These are phyloP conservation scores for Fusarium beomiforme DNA, from an alignment of 2,329 filamentous ascomycete genomes.

Conservation along the genomic window DNA sequence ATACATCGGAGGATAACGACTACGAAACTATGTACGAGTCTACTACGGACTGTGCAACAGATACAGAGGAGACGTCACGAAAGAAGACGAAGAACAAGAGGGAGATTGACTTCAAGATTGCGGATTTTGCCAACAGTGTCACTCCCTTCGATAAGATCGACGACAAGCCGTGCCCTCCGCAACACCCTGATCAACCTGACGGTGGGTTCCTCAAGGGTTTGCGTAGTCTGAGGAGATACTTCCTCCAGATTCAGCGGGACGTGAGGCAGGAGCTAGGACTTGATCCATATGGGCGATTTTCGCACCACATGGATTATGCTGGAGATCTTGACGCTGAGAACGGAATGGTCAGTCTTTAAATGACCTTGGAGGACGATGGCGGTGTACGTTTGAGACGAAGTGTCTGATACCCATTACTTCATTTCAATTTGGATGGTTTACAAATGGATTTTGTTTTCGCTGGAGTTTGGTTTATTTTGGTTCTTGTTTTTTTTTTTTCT, in stretches of 20 bases:
- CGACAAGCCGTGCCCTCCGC: constrained; percentile 78
- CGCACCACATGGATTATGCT: constrained; percentile 32
- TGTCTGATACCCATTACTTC: constrained; percentile 35
- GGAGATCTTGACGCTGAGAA: constrained; percentile 44
- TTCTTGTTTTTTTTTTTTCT: constrained; percentile 4
- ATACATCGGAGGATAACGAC: constrained; percentile 61
- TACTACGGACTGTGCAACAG: constrained; percentile 67
- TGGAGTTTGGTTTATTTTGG: constrained; percentile 11
- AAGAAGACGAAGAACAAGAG: constrained; percentile 60
- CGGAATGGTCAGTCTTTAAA: constrained; percentile 49
- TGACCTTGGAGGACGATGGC: neutral
- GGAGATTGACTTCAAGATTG: constrained; percentile 92
- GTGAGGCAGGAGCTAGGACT: constrained; percentile 66
- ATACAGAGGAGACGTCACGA: constrained; percentile 64
- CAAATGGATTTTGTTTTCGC: constrained; percentile 25
- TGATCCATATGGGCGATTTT: constrained; percentile 46
- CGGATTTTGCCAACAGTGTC: constrained; percentile 97
- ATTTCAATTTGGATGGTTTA: constrained; percentile 13
- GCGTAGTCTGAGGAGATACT: constrained; percentile 81
- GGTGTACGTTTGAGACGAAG: constrained; percentile 19
- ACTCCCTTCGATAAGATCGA: constrained; percentile 80
- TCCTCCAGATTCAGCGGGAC: constrained; percentile 86
- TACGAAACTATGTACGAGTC: constrained; percentile 66
- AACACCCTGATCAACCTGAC: constrained; percentile 82
- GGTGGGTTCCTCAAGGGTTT: constrained; percentile 89